Conservation (phyloP, 164 flowering plant genomes). For the Litsea cubeba region DNA sequence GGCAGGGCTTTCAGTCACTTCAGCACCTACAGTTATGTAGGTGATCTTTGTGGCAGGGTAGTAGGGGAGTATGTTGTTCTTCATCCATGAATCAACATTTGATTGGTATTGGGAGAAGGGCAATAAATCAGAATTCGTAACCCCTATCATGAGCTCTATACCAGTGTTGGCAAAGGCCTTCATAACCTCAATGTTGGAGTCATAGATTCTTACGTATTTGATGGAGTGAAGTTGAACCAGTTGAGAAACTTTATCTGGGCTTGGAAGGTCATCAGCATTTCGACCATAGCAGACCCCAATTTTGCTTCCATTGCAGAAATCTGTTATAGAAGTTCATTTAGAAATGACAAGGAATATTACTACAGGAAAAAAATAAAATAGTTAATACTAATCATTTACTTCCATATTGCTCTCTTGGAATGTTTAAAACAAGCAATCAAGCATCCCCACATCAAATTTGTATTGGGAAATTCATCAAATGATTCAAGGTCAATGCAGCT, state of each 20-base stretch:
- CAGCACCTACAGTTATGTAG: conserved; percentile 86
- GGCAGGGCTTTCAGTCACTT: conserved; percentile 62
- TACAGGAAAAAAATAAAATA: too few relatives aligned
- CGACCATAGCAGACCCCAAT: conserved; percentile 94
- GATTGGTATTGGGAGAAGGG: conserved; percentile 80
- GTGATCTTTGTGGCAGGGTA: conserved; percentile 84
- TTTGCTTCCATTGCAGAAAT: conserved; percentile 50
- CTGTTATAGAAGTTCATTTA: conserved; percentile 26
- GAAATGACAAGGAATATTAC: too few relatives aligned
- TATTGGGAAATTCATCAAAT: too few relatives aligned
- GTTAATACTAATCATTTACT: too few relatives aligned
- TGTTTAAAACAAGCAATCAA: too few relatives aligned
- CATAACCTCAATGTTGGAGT: conserved; percentile 79
- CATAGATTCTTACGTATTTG: conserved; percentile 73
- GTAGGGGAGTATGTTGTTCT: conserved; percentile 75
- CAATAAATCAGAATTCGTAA: conserved; percentile 68
- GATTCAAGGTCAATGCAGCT: too few relatives aligned
- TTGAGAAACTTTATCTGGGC: conserved; percentile 78
- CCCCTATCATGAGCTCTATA: conserved; percentile 79
- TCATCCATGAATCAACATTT: conserved; percentile 83
- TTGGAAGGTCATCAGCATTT: conserved; percentile 93
- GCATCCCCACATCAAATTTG: too few relatives aligned
- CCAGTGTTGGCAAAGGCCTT: conserved; percentile 89
- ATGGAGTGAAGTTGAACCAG: conserved; percentile 65
- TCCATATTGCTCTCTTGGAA: too few relatives aligned